Conservation (phyloP, 1,139 yeast species). For the Hyphopichia buzzinii region DNA sequence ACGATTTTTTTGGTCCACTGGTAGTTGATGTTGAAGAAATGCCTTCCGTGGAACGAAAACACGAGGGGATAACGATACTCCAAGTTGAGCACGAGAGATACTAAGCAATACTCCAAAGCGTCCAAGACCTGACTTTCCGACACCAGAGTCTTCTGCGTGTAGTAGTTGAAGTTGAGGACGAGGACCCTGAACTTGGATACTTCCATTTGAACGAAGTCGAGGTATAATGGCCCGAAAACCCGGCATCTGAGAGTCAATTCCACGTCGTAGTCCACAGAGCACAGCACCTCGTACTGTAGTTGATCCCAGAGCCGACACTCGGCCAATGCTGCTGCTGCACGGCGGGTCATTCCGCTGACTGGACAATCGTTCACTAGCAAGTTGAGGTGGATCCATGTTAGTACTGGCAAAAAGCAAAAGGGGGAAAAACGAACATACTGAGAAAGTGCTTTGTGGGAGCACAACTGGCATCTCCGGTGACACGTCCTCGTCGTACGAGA, state of each 20-base stretch:
- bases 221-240: constrained; percentile 14
- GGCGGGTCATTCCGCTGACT: no score
- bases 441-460: not conserved
- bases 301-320: constrained; percentile 16
- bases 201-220: constrained; percentile 10
- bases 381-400: not conserved
- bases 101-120: constrained; percentile 28
- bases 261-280: constrained; percentile 10
- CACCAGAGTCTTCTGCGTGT: constrained; percentile 9
- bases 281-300: constrained; percentile 15
- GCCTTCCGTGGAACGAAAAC: constrained; percentile 37
- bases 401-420: not conserved
- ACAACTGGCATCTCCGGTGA: not conserved
- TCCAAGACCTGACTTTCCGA: constrained; percentile 12
- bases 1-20: constrained; percentile 12
- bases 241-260: constrained; percentile 19
- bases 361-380: not conserved
- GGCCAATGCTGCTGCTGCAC: not conserved
- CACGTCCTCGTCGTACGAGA: not conserved
- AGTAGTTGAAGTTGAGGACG: constrained; percentile 11
- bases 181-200: constrained; percentile 9
- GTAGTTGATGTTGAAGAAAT: constrained; percentile 25
- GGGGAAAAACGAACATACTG: not conserved
- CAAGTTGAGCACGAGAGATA: constrained; percentile 26
- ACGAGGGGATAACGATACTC: constrained; percentile 34